Base-by-base conservation (phyloP, 1,139 yeast species). In the Geotrichum armillariae region DNA sequence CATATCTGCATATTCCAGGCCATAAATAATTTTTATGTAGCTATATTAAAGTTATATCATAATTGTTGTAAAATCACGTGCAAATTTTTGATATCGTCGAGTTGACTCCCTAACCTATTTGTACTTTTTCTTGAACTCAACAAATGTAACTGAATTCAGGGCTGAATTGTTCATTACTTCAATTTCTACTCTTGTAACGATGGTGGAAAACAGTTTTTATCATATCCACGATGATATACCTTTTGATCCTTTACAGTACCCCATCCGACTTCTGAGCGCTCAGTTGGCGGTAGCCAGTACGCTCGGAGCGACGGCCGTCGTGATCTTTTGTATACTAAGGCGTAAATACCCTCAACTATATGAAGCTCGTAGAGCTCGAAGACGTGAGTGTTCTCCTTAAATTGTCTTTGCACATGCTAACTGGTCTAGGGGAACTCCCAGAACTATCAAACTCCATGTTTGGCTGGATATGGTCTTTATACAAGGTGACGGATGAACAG, bases 381-480 rank as follows among this genome's bases (percentile, higher is more conserved):
- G 63, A 43, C 56, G 59, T 54, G 45, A 56, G 63, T 44, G 71
- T 20, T 57, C 74, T 79, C n/a, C n/a, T 57, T 62, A 72, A 47
- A 65, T 74, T 53, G 60, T 22, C 70, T 71, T 70, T 7, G 12
- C n/a, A n/a, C n/a, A 47, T 66, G 72, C 58, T 76, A 74, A 79
- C 57, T 62, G 70, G 46, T 73, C 51, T 66, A 50, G 61, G 66
- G 44, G 72, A 68, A 12, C 58, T 74, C 17, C 82, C 78, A 12
- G 57, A 60, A 21, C 63, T 77, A 22, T 67, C 75, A 11, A 66
- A 69, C 44, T 75, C 87, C 4, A 63, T 86, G 20, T 83, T 90
- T 60, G 89, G 93, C 1, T 91, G 97, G 96, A 73, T 91, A 6
- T 77, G 82, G 1, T 78, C 81, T 0, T 70, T 91, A 16, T 80